Evolutionary conservation across 179 eudicot species (phyloP).

Genomic region (Actinidia arguta): DNA sequence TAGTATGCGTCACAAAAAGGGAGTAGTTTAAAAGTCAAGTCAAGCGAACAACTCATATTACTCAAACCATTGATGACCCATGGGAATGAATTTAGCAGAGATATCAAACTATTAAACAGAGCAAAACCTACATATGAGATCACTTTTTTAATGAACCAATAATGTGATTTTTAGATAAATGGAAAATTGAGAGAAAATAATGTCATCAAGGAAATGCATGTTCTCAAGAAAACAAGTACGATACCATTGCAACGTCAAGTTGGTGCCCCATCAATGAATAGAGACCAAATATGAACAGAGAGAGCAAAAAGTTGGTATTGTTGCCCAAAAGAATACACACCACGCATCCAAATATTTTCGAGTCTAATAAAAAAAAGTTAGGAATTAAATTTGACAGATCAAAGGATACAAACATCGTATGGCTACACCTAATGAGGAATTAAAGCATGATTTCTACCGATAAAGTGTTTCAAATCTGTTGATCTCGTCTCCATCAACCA

Average conservation of each 20-base stretch:
- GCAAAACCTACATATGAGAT: constrained; percentile 82
- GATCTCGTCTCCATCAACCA: constrained; percentile 91
- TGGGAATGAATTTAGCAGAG: constrained; percentile 94
- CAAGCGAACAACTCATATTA: constrained; percentile 74
- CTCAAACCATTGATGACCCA: constrained; percentile 99
- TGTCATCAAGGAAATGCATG: background rate
- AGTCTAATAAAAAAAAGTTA: constrained; percentile 47
- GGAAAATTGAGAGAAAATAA: background rate
- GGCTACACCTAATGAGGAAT: background rate
- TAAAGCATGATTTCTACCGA: constrained; percentile 58
- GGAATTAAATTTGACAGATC: background rate
- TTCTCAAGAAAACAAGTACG: constrained; percentile 19
- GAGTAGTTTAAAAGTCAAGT: constrained; percentile 1
- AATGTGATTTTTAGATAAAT: too few species aligned
- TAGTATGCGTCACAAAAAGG: background rate
- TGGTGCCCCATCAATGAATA: constrained; percentile 83
- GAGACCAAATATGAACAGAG: constrained; percentile 95
- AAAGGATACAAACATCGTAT: background rate
- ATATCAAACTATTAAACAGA: constrained; percentile 87
- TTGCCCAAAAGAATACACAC: constrained; percentile 99
- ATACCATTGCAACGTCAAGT: constrained; percentile 98
- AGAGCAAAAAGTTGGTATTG: constrained; percentile 95
- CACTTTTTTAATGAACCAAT: background rate
- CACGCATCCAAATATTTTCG: constrained; percentile 98
- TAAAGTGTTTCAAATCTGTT: constrained; percentile 73